Base-by-base conservation (phyloP, 2,329 filamentous ascomycete genomes). In the Capronia americana region DNA sequence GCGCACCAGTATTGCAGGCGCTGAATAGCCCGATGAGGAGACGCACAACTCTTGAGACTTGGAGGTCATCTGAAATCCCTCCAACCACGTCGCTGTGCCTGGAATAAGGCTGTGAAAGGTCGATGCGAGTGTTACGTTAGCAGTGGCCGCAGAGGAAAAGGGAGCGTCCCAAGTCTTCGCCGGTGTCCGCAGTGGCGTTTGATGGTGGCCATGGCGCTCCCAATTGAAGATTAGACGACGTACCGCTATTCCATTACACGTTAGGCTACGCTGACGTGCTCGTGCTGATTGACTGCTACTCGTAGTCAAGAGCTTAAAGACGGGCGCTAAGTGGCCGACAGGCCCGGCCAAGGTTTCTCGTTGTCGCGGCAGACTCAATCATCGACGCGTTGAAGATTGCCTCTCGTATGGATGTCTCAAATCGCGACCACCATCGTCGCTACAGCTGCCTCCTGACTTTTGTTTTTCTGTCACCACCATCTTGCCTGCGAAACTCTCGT, bases 71-170 rank as follows among this genome's bases (percentile, higher is more conserved):
- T 59, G 44, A 59, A 50, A 24, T 20, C n/a, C 14, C 26, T 50
- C 62, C 62, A 64, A 64, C 56, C 56, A 59, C 23, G 20, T 24
- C 32, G 17, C 62, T 6, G 62, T 64, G 62, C 62, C 62, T 64
- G 62, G 57, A 56, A 64, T 34, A 61, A 54, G 30, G 32, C 50
- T 20, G 17, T 24, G 34, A 26, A 57, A 11, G 8, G 24, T 34
- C 28, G 53, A 50, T 50, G 54, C 48, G 48, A 28, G 48, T 28
- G 48, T 14, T 14, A 23, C 48, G 48, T 51, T 28, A 51, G 20
- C 48, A 51, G 17, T 51, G 20, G 48, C 23, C 23, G 48, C 20
- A 12, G 24, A 12, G 24, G 12, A 26, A 51, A 51, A 51, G 48
- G 23, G 20, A 26, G 48, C 12, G 20, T 3, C 20, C 46, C 48